Conservation (phyloP, 2,329 filamentous ascomycete genomes). For the Colletotrichum truncatum region DNA sequence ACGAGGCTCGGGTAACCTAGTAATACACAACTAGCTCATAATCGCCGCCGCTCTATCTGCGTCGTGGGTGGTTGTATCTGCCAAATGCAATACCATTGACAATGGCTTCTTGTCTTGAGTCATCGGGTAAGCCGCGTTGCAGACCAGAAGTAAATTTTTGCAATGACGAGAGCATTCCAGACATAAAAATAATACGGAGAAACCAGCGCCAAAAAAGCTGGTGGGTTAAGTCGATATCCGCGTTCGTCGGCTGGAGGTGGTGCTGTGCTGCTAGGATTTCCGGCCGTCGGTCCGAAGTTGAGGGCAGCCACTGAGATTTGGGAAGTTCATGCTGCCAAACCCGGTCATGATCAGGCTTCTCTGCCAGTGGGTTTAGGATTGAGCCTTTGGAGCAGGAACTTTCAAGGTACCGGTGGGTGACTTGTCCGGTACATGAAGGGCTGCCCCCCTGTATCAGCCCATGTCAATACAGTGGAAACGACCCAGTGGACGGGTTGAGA, state of each 20-base stretch:
- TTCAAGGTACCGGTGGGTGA: not conserved
- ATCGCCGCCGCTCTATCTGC: not conserved
- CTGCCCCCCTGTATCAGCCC: not conserved
- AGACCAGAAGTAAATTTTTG: not conserved
- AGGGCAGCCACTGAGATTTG: no score
- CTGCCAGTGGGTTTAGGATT: not conserved
- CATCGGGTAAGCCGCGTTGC: not conserved
- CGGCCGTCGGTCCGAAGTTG: not conserved
- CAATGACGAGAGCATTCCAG: not conserved
- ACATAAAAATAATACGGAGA: constrained; percentile 3
- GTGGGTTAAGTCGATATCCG: not conserved
- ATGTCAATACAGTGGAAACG: constrained; percentile 21
- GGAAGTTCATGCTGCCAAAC: no score
- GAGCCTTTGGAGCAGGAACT: not conserved
- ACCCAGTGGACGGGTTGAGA: constrained; percentile 25
- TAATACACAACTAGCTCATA: not conserved
- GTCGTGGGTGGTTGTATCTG: constrained; percentile 22
- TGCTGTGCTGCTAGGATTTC: not conserved
- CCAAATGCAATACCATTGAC: constrained; percentile 14
- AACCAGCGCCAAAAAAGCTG: not conserved
- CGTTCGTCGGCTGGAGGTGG: not conserved
- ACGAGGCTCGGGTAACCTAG: not conserved
- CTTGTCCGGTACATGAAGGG: not conserved
- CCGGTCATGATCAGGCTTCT: no score
- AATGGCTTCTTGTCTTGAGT: not conserved